Evolutionary conservation across 306 rosid species (phyloP), one percentile per base, ranked within the genome.

Genomic region (Vicia sativa): DNA sequence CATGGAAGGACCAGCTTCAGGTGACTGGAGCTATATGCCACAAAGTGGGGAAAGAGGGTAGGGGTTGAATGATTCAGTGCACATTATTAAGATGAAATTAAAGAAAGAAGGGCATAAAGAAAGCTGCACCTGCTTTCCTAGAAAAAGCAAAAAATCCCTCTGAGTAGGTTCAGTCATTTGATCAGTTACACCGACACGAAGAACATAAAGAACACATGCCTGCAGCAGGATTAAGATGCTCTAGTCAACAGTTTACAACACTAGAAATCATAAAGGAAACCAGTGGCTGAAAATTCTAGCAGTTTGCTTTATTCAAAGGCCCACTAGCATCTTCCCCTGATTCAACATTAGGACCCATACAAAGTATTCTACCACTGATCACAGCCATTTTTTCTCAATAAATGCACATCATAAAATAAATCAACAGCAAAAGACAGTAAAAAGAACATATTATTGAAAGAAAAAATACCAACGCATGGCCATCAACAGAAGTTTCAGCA

Each of bases 161-260:
- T 93, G 98, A 25, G 91, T 86, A 70, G 98, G 90, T 64, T 93
- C 97, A 11, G 96, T 86, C 98, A 93, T 93, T 77, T 90, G 97
- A 88, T 93, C 97, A 21, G 91, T 90, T 78, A 93, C 74, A 42
- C 97, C 97, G 16, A 93, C 86, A 77, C 90, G 96, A 70, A 93
- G 90, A 56, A 90, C 79, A 73, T 93, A 93, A 45, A 93, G 98
- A 77, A 90, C 91, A 60, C 98, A 93, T n/a, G 98, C 98, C 98
- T 93, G 81, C 72, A 78, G 48, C 39, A 71, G 76, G 84, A 72
- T 75, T 62, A 76, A 61, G 38, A 67, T 5, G 46, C 58, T 56
- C 65, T 43, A 28, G 63, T 79, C 64, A 87, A 72, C 68, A 68
- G 43, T 67, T 68, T 31, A 68, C 29, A 66, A 25, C 19, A 19